Evolutionary conservation across 495 filamentous ascomycete genomes (phyloP).

Genomic region (Peziza echinospora): DNA sequence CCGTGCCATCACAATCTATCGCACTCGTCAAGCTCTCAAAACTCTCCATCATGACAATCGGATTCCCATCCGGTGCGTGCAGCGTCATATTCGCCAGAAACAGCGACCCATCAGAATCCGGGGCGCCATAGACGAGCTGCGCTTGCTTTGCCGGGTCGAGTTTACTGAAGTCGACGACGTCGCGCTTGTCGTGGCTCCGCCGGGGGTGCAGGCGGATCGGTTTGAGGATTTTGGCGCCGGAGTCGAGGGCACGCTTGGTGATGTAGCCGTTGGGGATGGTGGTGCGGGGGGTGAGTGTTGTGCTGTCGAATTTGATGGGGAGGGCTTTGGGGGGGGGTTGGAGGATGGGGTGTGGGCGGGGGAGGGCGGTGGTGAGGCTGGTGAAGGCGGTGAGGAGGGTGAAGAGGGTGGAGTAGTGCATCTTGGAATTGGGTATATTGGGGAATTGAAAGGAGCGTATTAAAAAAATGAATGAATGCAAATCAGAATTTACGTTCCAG

Average conservation of each 20-base stretch:
- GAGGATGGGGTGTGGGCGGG: background rate
- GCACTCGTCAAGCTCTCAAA: conserved; percentile 20
- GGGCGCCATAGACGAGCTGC: conserved; percentile 19
- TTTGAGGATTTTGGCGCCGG: background rate
- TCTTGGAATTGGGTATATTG: too few relatives aligned
- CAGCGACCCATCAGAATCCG: conserved; percentile 14
- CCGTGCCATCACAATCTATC: conserved; percentile 21
- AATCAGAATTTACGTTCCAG: too few relatives aligned
- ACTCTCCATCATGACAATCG: conserved; percentile 21
- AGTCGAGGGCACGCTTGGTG: background rate
- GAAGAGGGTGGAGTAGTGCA: background rate
- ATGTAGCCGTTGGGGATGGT: background rate
- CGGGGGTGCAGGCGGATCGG: background rate
- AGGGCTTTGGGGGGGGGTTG: background rate
- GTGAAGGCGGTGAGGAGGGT: background rate
- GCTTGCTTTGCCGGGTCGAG: conserved; percentile 16
- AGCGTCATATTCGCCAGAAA: conserved; percentile 22
- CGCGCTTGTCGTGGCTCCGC: background rate
- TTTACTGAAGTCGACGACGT: conserved; percentile 15
- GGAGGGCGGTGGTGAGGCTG: background rate
- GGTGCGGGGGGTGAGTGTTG: background rate
- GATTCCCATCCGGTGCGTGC: conserved; percentile 18
- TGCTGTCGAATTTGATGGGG: background rate
- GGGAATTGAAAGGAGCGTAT: too few relatives aligned
- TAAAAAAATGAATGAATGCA: too few relatives aligned